Evolutionary conservation across 148 eudicot genomes (phyloP).

Genomic region (Polygonum aviculare): DNA sequence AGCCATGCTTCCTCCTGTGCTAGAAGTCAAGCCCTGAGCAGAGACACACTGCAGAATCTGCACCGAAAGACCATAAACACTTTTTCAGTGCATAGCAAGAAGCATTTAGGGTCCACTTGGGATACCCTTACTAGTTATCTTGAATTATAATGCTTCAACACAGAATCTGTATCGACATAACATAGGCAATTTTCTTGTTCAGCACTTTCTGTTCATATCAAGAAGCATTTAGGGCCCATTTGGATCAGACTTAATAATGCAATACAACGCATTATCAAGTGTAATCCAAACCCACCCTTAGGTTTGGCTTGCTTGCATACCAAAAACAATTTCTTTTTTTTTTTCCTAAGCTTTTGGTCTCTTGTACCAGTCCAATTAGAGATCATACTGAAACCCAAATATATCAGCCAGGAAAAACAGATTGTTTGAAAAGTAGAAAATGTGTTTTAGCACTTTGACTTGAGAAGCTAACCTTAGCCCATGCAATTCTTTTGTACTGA

Average conservation of each 20-base stretch:
- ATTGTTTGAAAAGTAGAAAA: background rate
- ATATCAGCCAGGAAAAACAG: background rate
- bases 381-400: background rate
- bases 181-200: no score
- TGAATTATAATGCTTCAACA: no score
- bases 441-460: background rate
- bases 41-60: conserved; percentile 87
- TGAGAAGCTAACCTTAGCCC: conserved; percentile 76
- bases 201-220: no score
- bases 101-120: background rate
- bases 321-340: background rate
- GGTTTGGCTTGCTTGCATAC: background rate
- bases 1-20: conserved; percentile 54
- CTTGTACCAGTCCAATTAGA: background rate
- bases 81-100: background rate
- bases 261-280: no score
- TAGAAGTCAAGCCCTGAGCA: conserved; percentile 69
- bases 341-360: background rate
- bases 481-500: conserved; percentile 91
- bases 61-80: conserved; percentile 3
- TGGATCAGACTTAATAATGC: no score
- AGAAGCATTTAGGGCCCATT: no score
- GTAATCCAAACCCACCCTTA: no score
- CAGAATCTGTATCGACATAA: no score
- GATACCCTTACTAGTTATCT: no score